Conservation (phyloP, 129 eudicot species). For the Helianthus annuus region DNA sequence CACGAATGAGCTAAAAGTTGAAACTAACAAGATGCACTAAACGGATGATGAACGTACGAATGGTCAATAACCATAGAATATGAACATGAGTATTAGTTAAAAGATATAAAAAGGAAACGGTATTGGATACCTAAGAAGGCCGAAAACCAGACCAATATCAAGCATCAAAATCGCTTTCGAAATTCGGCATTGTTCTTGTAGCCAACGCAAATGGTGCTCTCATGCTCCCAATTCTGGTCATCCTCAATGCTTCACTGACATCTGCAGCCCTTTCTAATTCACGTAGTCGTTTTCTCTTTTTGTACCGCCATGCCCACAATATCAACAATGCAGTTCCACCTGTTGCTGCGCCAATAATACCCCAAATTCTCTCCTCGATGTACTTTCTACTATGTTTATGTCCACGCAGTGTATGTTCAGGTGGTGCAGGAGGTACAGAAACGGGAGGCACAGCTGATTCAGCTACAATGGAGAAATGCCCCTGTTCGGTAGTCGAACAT, state of each 20-base stretch:
- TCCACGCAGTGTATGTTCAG: conserved; percentile 25
- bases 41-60: conserved; percentile 26
- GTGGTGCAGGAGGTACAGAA: conserved; percentile 35
- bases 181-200: conserved; percentile 82
- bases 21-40: conserved; percentile 36
- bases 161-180: conserved; percentile 57
- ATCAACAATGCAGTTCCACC: conserved; percentile 66
- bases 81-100: conserved; percentile 25
- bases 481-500: too few relatives aligned
- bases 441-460: too few relatives aligned
- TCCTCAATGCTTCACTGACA: conserved; percentile 71
- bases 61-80: conserved; percentile 45
- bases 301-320: conserved; percentile 47
- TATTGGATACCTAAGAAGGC: conserved; percentile 26
- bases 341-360: conserved; percentile 59
- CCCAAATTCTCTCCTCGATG: conserved; percentile 45
- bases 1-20: conserved; percentile 31
- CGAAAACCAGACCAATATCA: conserved; percentile 28
- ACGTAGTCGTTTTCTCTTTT: conserved; percentile 56
- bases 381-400: conserved; percentile 26
- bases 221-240: conserved; percentile 67
- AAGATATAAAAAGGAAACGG: conserved; percentile 24
- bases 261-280: conserved; percentile 84
- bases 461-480: too few relatives aligned
- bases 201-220: conserved; percentile 80